A percentile compares a stretch with the other conserved stretches of the same genome.
Evolutionary conservation across 2,329 filamentous ascomycete genomes (phyloP).

Genomic region (Albifimbria verrucaria): DNA sequence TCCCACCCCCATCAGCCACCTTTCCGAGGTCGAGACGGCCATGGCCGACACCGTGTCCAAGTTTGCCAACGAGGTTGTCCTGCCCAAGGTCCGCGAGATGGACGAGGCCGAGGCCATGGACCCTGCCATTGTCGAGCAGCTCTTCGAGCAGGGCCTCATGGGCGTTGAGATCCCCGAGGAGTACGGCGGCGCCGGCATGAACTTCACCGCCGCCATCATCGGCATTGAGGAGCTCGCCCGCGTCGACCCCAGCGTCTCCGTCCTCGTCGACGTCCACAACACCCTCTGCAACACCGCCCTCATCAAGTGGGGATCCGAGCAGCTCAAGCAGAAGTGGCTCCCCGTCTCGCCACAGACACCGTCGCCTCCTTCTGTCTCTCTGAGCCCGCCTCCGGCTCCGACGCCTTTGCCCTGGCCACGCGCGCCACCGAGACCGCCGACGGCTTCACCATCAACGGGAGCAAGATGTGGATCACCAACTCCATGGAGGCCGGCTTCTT

Average conservation of each 20-base stretch:
- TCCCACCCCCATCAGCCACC: constrained; percentile 88
- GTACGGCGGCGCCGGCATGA: constrained; percentile 96
- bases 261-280: constrained; percentile 96
- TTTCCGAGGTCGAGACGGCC: constrained; percentile 83
- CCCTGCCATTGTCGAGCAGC: constrained; percentile 77
- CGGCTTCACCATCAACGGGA: constrained; percentile 83
- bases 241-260: constrained; percentile 91
- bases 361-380: constrained; percentile 92
- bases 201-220: constrained; percentile 94
- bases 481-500: constrained; percentile 91
- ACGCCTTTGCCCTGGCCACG: constrained; percentile 92
- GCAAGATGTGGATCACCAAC: constrained; percentile 99
- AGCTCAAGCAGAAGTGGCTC: constrained; percentile 84
- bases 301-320: constrained; percentile 75
- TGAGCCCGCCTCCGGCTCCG: constrained; percentile 88
- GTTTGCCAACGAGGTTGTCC: constrained; percentile 84
- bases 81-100: constrained; percentile 93
- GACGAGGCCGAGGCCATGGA: constrained; percentile 97
- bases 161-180: constrained; percentile 96
- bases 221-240: constrained; percentile 95
- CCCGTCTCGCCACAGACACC: constrained; percentile 83
- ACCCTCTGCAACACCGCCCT: constrained; percentile 94
- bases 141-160: constrained; percentile 98
- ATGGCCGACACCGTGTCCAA: constrained; percentile 90
- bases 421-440: constrained; percentile 79